Base-by-base conservation (phyloP, 352 stramenopile species). In the Phytophthora kernoviae region DNA sequence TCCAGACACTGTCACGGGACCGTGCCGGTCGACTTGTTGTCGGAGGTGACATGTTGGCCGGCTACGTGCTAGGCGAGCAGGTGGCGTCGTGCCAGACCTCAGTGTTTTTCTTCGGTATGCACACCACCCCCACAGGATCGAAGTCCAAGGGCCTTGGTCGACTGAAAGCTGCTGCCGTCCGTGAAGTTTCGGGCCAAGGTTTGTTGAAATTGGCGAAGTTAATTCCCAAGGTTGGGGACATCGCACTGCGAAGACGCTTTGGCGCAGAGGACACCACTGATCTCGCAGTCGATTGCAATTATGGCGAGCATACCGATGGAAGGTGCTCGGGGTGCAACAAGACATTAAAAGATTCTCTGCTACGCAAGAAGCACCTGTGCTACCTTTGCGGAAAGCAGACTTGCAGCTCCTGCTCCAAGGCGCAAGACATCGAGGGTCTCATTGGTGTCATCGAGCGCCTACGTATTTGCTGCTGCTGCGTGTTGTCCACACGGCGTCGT, bases 381-480 rank as follows among this genome's bases (percentile, higher is more conserved):
- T 57, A 70, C 21, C 52, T 84, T 5, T 84, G 75, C 39, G 62
- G 72, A 6, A 59, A 81, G 20, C 41, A 62, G n/a, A 65, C 63
- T 14, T 84, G 75, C 37, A 26, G 56, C 15, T 63, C 62, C 12
- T 84, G 75, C 58, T 78, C 75, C 14, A 53, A 64, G 18, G 36
- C 45, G 9, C 62, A 81, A 33, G 75, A 81, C 33, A 49, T 81
- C 4, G 75, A 84, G 44, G 69, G 55, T 3, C 75, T 59, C 24
- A 69, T 81, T 20, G 72, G 72, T 18, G 55, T 80, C 8, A 62
- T 78, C 24, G 69, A 79, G 41, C 71, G 66, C 14, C 46, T 62
- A 0, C 71, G 72, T 14, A 56, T 84, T 18, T 84, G 75, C 69
- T 62, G 60, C 44, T 62, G 75, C 54, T 84, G 75, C 57, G 58